Conservation (phyloP, 139 green algal species). For the Coelastrella sp. region DNA sequence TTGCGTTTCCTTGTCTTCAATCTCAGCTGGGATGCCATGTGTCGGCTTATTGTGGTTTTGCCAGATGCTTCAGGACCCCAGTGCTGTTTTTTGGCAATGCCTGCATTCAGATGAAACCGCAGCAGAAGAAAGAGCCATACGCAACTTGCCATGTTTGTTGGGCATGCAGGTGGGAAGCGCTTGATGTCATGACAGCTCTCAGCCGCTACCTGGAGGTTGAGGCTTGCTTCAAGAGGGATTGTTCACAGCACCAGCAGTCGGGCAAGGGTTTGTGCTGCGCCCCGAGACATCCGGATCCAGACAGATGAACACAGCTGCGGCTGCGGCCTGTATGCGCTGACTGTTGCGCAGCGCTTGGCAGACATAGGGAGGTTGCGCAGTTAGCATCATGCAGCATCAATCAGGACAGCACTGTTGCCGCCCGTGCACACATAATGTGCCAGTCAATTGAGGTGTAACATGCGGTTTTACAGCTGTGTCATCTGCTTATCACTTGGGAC, state of each 20-base stretch:
- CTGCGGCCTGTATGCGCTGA: neutral
- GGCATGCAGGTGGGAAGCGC: neutral
- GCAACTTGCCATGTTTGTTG: too few relatives aligned
- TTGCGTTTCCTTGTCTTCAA: neutral
- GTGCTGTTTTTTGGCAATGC: too few relatives aligned
- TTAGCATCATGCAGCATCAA: neutral
- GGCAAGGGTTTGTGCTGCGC: neutral
- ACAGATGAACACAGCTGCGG: neutral
- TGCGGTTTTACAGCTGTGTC: too few relatives aligned
- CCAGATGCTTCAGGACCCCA: too few relatives aligned
- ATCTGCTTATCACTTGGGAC: too few relatives aligned
- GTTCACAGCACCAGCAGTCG: neutral
- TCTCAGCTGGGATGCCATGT: too few relatives aligned
- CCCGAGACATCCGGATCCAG: neutral
- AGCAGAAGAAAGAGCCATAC: too few relatives aligned
- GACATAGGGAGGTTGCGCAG: neutral
- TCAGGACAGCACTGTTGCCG: neutral
- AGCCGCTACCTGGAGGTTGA: neutral
- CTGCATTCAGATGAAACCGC: too few relatives aligned
- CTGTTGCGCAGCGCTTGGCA: neutral
- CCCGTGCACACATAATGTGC: neutral
- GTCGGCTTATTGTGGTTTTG: too few relatives aligned
- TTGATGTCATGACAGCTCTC: neutral
- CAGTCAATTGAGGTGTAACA: neutral
- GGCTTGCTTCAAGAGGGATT: neutral